phyloP scores from a whole-genome alignment of 768 basidiomycete species.

The Tricholoma hemisulphureum region DNA sequence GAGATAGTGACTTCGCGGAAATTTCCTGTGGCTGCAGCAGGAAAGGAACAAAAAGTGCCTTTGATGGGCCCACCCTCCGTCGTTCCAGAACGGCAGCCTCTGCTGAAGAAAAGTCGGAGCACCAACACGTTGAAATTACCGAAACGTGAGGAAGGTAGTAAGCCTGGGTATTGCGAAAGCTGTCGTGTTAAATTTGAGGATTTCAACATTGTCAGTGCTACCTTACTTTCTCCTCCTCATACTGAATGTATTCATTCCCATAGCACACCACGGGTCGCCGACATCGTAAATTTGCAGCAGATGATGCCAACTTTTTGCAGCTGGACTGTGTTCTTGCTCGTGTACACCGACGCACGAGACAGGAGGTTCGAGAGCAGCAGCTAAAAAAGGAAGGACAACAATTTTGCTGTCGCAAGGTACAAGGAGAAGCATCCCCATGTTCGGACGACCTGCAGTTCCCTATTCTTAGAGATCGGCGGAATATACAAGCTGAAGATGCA shows the following conservation, averaged over 20 bases:
- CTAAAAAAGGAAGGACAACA: conserved; percentile 16
- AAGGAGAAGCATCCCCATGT: neutral
- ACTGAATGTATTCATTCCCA: conserved; percentile 4
- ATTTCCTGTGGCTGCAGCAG: conserved; percentile 29
- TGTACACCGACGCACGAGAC: conserved; percentile 45
- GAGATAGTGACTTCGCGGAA: conserved; percentile 70
- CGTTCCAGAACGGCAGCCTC: conserved; percentile 52
- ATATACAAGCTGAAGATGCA: neutral
- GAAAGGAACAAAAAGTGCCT: conserved; percentile 30
- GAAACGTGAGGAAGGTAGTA: conserved; percentile 80
- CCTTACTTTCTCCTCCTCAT: conserved; percentile 1
- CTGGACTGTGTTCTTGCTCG: conserved; percentile 74
- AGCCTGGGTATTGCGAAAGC: conserved; percentile 97
- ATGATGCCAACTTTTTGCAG: conserved; percentile 73
- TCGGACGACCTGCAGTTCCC: neutral
- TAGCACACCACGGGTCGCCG: conserved; percentile 74
- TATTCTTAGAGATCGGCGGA: neutral
- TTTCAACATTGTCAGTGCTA: conserved; percentile 65
- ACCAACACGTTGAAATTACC: conserved; percentile 75
- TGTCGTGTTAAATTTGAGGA: conserved; percentile 89
- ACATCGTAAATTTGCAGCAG: conserved; percentile 80
- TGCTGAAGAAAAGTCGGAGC: conserved; percentile 74
- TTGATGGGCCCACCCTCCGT: conserved; percentile 67
- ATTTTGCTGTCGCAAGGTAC: conserved; percentile 6
- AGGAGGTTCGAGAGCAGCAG: conserved; percentile 31